A percentile compares a stretch with the other conserved stretches of the same genome.
phyloP scores from a whole-genome alignment of 441 rosid species.

The Sinapis alba region DNA sequence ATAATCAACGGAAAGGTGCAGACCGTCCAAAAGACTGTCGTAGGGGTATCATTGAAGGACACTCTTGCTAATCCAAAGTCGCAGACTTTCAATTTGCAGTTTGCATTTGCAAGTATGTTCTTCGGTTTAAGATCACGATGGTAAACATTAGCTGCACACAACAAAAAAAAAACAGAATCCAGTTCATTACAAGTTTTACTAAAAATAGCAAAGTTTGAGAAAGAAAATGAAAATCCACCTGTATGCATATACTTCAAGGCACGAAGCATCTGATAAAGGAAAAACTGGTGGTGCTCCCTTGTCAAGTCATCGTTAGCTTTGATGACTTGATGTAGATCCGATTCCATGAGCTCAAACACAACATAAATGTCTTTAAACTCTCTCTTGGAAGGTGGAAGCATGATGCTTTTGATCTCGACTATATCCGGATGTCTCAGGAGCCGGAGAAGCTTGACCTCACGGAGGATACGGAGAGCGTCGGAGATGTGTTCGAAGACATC shows the following conservation, averaged over 20 bases:
- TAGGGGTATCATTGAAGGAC: constrained; percentile 92
- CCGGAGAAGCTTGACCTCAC: constrained; percentile 91
- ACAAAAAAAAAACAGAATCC: constrained; percentile 27
- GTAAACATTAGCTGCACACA: constrained; percentile 85
- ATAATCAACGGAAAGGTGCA: constrained; percentile 22
- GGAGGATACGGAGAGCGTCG: constrained; percentile 85
- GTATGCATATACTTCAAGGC: constrained; percentile 90
- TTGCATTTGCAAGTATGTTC: constrained; percentile 97
- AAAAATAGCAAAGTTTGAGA: neutral
- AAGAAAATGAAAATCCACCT: constrained; percentile 44
- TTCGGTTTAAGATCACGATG: constrained; percentile 99
- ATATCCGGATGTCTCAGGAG: constrained; percentile 92
- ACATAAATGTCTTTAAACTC: constrained; percentile 95
- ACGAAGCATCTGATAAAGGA: constrained; percentile 95
- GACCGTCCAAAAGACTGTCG: constrained; percentile 96
- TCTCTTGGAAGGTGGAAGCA: constrained; percentile 95
- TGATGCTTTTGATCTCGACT: constrained; percentile 90
- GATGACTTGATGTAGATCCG: constrained; percentile 98
- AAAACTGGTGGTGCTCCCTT: constrained; percentile 91
- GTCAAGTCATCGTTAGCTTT: constrained; percentile 99
- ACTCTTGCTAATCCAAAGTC: constrained; percentile 98
- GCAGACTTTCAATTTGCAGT: constrained; percentile 97
- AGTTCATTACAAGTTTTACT: neutral
- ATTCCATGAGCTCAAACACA: constrained; percentile 99
- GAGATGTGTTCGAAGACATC: constrained; percentile 89